These are phyloP conservation scores for Mrakia blollopis DNA, from an alignment of 768 basidiomycete species.

Conservation along the genomic window DNA sequence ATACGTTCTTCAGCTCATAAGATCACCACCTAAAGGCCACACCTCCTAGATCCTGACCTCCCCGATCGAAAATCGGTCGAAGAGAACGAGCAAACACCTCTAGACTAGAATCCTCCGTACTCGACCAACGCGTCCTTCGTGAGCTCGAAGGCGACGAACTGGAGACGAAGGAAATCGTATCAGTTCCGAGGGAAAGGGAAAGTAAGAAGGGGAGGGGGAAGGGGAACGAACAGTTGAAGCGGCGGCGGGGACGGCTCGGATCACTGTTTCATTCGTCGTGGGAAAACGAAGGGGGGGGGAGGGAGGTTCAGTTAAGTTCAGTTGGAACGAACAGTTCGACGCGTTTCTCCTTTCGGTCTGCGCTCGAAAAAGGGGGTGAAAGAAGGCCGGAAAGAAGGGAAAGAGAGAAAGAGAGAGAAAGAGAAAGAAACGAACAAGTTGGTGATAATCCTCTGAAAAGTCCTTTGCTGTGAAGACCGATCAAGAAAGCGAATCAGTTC, in stretches of 20 bases:
- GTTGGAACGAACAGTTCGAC: neutral
- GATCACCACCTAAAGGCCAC: too few species aligned
- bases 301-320: neutral
- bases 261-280: conserved; percentile 5
- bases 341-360: too few species aligned
- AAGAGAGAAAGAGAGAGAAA: neutral
- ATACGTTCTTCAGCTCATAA: too few species aligned
- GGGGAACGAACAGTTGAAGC: conserved; percentile 33
- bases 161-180: too few species aligned
- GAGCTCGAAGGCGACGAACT: conserved; percentile 41
- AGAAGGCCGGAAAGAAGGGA: neutral
- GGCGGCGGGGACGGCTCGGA: conserved; percentile 35
- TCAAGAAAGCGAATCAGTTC: conserved; percentile 46
- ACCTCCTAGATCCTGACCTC: too few species aligned
- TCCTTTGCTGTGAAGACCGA: conserved; percentile 31
- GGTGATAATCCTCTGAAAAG: conserved; percentile 41
- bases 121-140: conserved; percentile 33
- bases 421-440: conserved; percentile 34
- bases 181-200: too few species aligned
- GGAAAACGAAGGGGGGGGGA: neutral
- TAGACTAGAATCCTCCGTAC: conserved; percentile 14
- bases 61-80: too few species aligned
- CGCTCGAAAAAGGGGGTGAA: too few species aligned
- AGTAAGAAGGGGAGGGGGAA: neutral
- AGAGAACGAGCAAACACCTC: too few species aligned